Base-by-base conservation (phyloP, 1,139 yeast genomes). In the Yamadazyma spencermartinsiae region DNA sequence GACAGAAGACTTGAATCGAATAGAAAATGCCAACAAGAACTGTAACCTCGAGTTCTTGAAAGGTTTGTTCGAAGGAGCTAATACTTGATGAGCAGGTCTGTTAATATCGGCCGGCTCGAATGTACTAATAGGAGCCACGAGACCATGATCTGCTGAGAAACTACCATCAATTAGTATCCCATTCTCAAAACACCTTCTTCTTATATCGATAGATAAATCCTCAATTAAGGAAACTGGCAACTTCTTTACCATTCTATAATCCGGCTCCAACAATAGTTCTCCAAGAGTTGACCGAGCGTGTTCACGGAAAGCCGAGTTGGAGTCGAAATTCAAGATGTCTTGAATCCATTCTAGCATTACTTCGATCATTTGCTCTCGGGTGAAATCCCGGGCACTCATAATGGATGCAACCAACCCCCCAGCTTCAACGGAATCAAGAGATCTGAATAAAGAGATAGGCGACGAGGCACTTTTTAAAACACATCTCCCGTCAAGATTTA, bases 381-480 rank as follows among this genome's bases (percentile, higher is more conserved):
- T 49, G 44, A 61, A 71, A 43, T 78, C 83, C 14, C 74, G 53
- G 36, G 72, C 68, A 12, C 76, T 63, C 31, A 68, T 59, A 14
- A 83, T 68, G 1, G 82, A 66, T 0, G 83, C 78, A n/a, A 79
- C 74, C 38, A 82, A 61, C 0, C 84, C 84, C 37, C 68, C 69
- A 0, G 58, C 52, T 47, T 72, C 76, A 1, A 74, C 77, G 9
- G 56, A 58, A 33, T 58, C 51, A 35, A 65, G 60, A 7, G 60
- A 38, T 4, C 44, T 40, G 4, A 59, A 43, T 9, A 71, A 50
- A 6, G 51, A 56, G 0, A 44, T 24, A 16, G 54, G 55, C 6
- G 42, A 33, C 0, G 42, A 15, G 0, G 60, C 54, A 15, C 54
- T 52, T 23, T 51, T 51, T 14, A 72, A 45, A 2, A 68, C 43